Evolutionary conservation across 179 eudicot species (phyloP), one percentile per base, ranked within the genome.

Genomic region (Spinacia oleracea): DNA sequence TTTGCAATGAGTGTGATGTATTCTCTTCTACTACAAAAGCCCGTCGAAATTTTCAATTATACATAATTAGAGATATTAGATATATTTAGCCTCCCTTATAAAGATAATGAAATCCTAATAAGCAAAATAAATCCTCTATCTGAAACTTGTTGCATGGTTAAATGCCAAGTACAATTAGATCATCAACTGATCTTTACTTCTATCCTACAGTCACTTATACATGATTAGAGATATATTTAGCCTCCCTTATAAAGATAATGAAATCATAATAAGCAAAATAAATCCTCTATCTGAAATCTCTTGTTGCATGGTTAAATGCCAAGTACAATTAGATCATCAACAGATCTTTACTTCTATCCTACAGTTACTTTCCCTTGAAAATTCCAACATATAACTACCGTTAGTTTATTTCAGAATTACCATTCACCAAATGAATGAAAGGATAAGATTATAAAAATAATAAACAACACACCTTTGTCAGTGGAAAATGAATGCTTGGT

Each of bases 401-500:
- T 75, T 31, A 31, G 23, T 45, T 62, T 23, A 69, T n/a, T 27
- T 63, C 3, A 18, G 27, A 25, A 46, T 53, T 23, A 25, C 45
- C 68, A 21, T 70, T 29, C 11, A 53, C 34, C 20, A 12, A 12
- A 31, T 65, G 29, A 53, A 64, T 14, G 5, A 18, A n/a, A 35
- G 18, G 8, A 70, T 3, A 46, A 14, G 31, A 38, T 5, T 18
- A 43, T 34, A 4, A 4, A 69, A 43, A 42, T 25, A 42, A 25
- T 59, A n/a, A n/a, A 5, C n/a, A 38, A 56, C 46, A 65, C 60
- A 92, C 98, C 98, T 91, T 88, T 92, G 43, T 87, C 90, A 16
- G 91, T 91, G 9, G 97, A 91, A 83, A 93, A 93, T 1, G 97
- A 89, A 65, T 92, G 93, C 66, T 92, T 94, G 69, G 97, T 91